Conservation (phyloP, 2,329 filamentous ascomycete genomes). For the Colletotrichum godetiae region DNA sequence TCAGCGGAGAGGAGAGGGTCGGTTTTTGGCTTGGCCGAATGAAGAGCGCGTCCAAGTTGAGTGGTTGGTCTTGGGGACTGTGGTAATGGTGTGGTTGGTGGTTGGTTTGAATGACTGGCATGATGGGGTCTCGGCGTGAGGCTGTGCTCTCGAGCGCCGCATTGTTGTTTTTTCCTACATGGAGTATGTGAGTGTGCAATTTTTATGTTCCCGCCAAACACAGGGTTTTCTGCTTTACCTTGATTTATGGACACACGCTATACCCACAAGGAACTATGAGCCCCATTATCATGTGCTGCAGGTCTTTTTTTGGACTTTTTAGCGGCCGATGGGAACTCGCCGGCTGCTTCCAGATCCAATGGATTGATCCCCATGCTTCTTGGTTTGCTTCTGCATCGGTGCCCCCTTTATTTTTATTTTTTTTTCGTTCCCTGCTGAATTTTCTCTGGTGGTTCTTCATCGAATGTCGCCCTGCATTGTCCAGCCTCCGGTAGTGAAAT, state of each 20-base stretch:
- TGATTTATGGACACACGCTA: not conserved
- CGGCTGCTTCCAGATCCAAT: slow-evolving; percentile 22
- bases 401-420: not conserved
- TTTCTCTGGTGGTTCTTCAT: not conserved
- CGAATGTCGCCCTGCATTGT: not conserved
- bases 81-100: not conserved
- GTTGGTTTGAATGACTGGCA: not conserved
- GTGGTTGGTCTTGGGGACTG: not conserved
- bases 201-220: slow-evolving; percentile 11
- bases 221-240: not conserved
- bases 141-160: slow-evolving; percentile 3
- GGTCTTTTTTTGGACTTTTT: slow-evolving; percentile 30
- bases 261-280: not conserved
- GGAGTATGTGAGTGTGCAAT: not conserved
- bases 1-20: not conserved
- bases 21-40: slow-evolving; percentile 10
- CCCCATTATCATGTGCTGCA: slow-evolving; percentile 2
- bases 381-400: not conserved
- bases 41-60: not conserved
- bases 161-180: not conserved
- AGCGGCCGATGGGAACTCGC: slow-evolving; percentile 18
- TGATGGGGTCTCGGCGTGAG: not conserved
- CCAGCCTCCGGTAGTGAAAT: not conserved
- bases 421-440: not conserved
- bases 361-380: not conserved